Conservation (phyloP, 1,284 basidiomycete species). For the Tylopilus sp. region DNA sequence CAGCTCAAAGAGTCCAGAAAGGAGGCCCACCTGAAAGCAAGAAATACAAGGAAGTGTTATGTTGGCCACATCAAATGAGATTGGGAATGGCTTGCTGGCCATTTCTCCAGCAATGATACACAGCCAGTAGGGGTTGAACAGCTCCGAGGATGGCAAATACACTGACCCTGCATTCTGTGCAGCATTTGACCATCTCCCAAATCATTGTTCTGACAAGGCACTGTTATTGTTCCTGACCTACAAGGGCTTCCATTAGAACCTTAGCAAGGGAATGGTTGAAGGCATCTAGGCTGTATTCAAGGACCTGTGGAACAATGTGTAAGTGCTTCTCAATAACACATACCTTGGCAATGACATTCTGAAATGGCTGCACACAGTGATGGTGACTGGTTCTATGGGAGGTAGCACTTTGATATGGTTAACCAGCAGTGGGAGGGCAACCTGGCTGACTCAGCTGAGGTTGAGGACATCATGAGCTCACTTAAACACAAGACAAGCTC, state of each 20-base stretch:
- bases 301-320: conserved; percentile 13
- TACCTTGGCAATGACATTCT: background rate
- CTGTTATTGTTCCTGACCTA: background rate
- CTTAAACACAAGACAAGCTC: conserved; percentile 20
- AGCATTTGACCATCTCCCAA: background rate
- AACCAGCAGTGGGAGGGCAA: conserved; percentile 8
- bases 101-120: too few species aligned
- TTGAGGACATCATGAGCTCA: conserved; percentile 7
- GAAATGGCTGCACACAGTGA: background rate
- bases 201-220: background rate
- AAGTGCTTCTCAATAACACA: background rate
- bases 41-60: background rate
- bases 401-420: background rate
- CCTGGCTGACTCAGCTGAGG: background rate
- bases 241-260: conserved; percentile 9
- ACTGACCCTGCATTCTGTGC: background rate
- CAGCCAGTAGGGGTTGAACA: too few species aligned
- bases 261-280: background rate
- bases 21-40: conserved; percentile 4
- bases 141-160: background rate
- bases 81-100: background rate
- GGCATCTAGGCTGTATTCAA: conserved; percentile 11
- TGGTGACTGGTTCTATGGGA: background rate
- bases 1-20: background rate
- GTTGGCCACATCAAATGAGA: background rate